Percentiles rank a stretch among this genome's conserved stretches.
Evolutionary conservation across 768 basidiomycete genomes (phyloP).

Genomic region (Lactarius sanguifluus): DNA sequence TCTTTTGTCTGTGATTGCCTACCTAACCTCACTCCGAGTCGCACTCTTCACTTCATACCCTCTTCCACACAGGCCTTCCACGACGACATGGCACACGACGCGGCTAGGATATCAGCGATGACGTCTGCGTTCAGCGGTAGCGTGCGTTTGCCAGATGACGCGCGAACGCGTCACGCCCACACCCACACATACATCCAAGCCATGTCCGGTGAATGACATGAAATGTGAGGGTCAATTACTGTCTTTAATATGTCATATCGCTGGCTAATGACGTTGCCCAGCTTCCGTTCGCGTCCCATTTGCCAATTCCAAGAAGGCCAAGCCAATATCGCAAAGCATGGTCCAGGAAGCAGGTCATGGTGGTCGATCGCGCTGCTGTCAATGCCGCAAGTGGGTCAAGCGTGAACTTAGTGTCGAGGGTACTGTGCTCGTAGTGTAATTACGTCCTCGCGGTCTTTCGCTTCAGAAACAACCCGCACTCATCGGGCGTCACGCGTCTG

Average conservation of each 20-base stretch:
- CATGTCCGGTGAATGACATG: conserved; percentile 48
- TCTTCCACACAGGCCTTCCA: neutral
- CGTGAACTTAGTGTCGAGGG: conserved; percentile 66
- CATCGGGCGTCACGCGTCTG: neutral
- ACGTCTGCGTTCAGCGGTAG: too few relatives aligned
- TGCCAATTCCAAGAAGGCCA: conserved; percentile 55
- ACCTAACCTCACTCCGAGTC: too few relatives aligned
- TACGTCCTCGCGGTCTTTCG: conserved; percentile 42
- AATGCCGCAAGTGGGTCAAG: conserved; percentile 63
- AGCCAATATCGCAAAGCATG: conserved; percentile 73
- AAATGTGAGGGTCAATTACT: conserved; percentile 43
- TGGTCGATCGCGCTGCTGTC: conserved; percentile 80
- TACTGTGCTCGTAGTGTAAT: conserved; percentile 63
- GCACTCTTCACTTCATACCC: too few relatives aligned
- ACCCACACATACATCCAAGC: conserved; percentile 1
- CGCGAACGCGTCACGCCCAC: neutral
- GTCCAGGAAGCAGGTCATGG: conserved; percentile 57
- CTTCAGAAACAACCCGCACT: conserved; percentile 20
- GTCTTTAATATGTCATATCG: neutral
- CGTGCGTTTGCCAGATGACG: too few relatives aligned
- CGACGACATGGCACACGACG: neutral
- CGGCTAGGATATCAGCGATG: neutral
- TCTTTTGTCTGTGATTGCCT: too few relatives aligned
- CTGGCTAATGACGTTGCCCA: neutral
- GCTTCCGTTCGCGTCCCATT: conserved; percentile 74